phyloP scores from a whole-genome alignment of 192 early-diverging fungal genomes.

The Borealophlyctis nickersoniae region DNA sequence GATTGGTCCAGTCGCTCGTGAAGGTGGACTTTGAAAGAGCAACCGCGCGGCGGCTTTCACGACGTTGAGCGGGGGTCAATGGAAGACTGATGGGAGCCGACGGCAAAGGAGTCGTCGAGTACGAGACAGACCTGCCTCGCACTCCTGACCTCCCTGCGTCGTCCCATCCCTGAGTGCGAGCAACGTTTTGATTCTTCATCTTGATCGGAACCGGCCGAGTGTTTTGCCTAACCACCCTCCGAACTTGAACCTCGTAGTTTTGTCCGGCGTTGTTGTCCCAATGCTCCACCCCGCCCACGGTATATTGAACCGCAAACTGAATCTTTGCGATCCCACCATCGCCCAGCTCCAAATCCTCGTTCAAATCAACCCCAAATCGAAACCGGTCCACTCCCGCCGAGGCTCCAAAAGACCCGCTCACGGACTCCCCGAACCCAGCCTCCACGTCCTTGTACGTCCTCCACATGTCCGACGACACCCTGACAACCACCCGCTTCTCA shows the following conservation, averaged over 20 bases:
- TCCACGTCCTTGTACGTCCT: slow-evolving; percentile 59
- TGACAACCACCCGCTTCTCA: slow-evolving; percentile 74
- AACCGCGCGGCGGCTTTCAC: slow-evolving; percentile 6
- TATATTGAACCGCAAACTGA: slow-evolving; percentile 53
- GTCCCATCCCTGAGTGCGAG: slow-evolving; percentile 2
- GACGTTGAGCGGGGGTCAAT: slow-evolving; percentile 7
- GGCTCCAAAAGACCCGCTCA: slow-evolving; percentile 31
- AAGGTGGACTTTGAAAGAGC: neutral
- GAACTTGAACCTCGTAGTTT: slow-evolving; percentile 59
- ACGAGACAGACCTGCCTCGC: neutral
- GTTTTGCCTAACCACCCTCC: neutral
- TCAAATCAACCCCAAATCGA: slow-evolving; percentile 62
- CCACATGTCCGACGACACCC: slow-evolving; percentile 85
- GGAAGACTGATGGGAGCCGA: neutral
- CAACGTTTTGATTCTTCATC: neutral
- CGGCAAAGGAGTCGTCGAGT: neutral
- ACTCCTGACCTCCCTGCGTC: neutral
- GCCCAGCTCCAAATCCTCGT: slow-evolving; percentile 19
- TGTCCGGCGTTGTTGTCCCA: slow-evolving; percentile 94
- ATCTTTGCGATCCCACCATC: slow-evolving; percentile 2
- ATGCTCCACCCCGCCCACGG: slow-evolving; percentile 65
- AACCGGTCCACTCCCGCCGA: slow-evolving; percentile 68
- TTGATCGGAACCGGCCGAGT: neutral
- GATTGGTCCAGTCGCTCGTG: neutral
- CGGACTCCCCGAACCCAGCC: slow-evolving; percentile 62